These are phyloP conservation scores for Dryadomyces quercivorus DNA, from an alignment of 2,329 filamentous ascomycete species.

Conservation along the genomic window DNA sequence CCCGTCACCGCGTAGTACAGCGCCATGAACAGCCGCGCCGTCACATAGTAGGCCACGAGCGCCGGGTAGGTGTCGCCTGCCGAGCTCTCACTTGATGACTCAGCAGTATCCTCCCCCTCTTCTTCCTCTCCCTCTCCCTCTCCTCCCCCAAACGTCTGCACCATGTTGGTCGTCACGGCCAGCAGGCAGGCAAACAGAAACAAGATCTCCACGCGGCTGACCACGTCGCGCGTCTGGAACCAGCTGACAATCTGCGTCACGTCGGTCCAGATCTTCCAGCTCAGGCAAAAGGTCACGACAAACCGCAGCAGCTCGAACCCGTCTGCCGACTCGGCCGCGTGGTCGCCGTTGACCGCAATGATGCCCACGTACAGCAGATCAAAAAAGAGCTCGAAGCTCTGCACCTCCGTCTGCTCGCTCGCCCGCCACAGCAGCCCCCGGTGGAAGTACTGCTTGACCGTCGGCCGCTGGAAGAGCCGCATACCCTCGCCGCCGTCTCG, in stretches of 20 bases:
- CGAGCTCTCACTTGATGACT: not conserved
- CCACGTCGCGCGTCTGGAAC: slow-evolving; percentile 51
- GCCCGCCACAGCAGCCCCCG: slow-evolving; percentile 52
- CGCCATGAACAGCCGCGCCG: slow-evolving; percentile 40
- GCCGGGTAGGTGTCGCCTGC: slow-evolving; percentile 42
- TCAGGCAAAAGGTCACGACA: slow-evolving; percentile 47
- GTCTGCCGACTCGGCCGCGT: slow-evolving; percentile 41
- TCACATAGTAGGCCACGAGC: slow-evolving; percentile 48
- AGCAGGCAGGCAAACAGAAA: slow-evolving; percentile 50
- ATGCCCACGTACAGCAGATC: slow-evolving; percentile 54
- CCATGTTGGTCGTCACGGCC: slow-evolving; percentile 51
- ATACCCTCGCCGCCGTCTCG: slow-evolving; percentile 29
- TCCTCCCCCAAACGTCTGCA: slow-evolving; percentile 34
- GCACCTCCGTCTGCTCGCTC: slow-evolving; percentile 44
- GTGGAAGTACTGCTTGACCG: slow-evolving; percentile 54
- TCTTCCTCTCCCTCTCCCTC: not conserved
- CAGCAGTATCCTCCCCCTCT: not conserved
- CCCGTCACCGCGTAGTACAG: slow-evolving; percentile 34
- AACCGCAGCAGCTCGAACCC: slow-evolving; percentile 46
- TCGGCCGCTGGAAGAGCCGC: slow-evolving; percentile 45
- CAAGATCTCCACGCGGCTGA: slow-evolving; percentile 44
- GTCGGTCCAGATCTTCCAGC: slow-evolving; percentile 53
- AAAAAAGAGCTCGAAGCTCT: slow-evolving; percentile 52
- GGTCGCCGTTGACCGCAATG: slow-evolving; percentile 51
- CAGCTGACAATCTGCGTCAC: slow-evolving; percentile 43